phyloP scores from a whole-genome alignment of 176 grass and related monocot species.

The Aegilops umbellulata region DNA sequence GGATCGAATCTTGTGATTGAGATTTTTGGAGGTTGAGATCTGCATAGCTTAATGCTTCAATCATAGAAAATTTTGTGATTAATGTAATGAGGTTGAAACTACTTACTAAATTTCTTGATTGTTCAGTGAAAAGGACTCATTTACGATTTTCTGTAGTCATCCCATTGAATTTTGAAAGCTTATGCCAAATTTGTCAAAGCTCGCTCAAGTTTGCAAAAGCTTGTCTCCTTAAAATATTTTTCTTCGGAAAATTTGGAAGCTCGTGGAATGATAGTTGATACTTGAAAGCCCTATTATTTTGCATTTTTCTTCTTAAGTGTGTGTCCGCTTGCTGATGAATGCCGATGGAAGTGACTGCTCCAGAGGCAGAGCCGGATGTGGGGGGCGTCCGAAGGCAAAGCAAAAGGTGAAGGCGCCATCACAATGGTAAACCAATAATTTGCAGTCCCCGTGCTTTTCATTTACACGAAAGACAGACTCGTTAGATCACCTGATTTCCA shows the following conservation, averaged over 20 bases:
- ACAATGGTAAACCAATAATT: neutral
- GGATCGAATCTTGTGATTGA: neutral
- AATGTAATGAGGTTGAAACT: neutral
- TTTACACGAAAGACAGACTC: neutral
- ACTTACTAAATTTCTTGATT: neutral
- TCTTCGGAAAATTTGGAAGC: neutral
- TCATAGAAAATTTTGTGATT: neutral
- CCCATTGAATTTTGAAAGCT: neutral
- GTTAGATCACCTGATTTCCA: neutral
- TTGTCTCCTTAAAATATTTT: neutral
- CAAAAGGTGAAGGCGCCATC: neutral
- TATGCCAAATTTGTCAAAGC: neutral
- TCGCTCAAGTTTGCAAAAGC: neutral
- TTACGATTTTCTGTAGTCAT: neutral
- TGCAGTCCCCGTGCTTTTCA: neutral
- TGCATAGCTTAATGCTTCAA: neutral
- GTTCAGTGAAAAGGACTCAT: neutral
- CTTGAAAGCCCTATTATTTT: neutral
- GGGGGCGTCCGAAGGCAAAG: neutral
- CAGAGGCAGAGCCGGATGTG: neutral
- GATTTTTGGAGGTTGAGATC: neutral
- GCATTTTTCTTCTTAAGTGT: neutral
- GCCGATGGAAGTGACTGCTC: neutral
- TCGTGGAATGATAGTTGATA: neutral
- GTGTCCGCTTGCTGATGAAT: neutral